phyloP scores from a whole-genome alignment of 176 grass and related monocot genomes.

The Carex scoparia region DNA sequence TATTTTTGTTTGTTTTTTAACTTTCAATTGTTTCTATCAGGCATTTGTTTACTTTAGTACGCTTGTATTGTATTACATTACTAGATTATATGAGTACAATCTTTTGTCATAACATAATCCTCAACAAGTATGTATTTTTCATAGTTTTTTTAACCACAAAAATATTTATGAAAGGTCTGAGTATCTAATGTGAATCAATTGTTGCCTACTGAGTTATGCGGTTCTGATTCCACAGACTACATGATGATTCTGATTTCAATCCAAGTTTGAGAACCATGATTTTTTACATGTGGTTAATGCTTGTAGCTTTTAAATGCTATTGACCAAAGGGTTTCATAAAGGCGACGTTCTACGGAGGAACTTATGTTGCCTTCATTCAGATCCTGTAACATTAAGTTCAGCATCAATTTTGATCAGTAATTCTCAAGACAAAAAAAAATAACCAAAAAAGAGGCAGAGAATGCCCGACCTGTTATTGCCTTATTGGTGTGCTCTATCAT shows the following conservation, averaged over 20 bases:
- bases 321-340: neutral
- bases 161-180: neutral
- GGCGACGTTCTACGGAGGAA: neutral
- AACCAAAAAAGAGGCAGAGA: neutral
- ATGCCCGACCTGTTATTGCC: neutral
- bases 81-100: neutral
- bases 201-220: neutral
- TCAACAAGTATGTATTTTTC: neutral
- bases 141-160: neutral
- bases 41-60: neutral
- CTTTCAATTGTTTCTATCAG: neutral
- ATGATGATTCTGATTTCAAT: neutral
- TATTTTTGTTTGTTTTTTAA: neutral
- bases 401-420: neutral
- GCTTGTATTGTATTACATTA: neutral
- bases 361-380: neutral
- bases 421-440: neutral
- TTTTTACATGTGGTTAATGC: neutral
- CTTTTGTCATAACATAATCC: neutral
- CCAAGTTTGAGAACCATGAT: neutral
- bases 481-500: neutral
- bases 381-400: neutral
- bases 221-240: neutral
- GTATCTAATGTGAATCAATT: neutral
- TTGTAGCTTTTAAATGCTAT: neutral